Conservation (phyloP, 129 eudicot genomes). For the Flaveria bidentis region DNA sequence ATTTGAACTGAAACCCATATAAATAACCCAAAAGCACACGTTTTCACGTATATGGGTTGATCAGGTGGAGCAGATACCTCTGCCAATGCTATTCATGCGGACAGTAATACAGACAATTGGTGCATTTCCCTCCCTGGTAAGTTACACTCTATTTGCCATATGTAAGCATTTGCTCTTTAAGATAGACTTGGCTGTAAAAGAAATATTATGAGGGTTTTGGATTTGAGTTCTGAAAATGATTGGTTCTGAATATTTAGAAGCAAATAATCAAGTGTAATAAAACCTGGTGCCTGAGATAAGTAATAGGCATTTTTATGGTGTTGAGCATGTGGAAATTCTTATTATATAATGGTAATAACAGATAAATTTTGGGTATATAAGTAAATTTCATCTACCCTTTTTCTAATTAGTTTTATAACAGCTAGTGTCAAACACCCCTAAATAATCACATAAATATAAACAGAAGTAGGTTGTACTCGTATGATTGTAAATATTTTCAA, state of each 20-base stretch:
- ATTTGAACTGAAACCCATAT: neutral
- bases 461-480: neutral
- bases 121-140: conserved; percentile 91
- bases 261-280: neutral
- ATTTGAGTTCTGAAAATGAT: neutral
- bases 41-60: conserved; percentile 12
- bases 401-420: neutral
- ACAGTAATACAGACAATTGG: conserved; percentile 92
- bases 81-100: conserved; percentile 93
- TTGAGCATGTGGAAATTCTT: neutral
- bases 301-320: neutral
- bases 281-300: conserved; percentile 6
- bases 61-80: conserved; percentile 99
- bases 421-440: neutral
- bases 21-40: neutral
- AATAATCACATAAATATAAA: neutral
- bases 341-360: neutral
- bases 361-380: neutral
- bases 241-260: neutral
- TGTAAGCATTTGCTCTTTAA: conserved; percentile 4
- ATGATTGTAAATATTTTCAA: neutral
- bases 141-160: neutral
- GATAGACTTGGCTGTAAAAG: conserved; percentile 2
- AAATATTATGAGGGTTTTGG: conserved; percentile 9
- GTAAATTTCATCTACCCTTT: neutral